Evolutionary conservation across 805 yeast genomes (phyloP).

Genomic region (Yamadazyma olivae): DNA sequence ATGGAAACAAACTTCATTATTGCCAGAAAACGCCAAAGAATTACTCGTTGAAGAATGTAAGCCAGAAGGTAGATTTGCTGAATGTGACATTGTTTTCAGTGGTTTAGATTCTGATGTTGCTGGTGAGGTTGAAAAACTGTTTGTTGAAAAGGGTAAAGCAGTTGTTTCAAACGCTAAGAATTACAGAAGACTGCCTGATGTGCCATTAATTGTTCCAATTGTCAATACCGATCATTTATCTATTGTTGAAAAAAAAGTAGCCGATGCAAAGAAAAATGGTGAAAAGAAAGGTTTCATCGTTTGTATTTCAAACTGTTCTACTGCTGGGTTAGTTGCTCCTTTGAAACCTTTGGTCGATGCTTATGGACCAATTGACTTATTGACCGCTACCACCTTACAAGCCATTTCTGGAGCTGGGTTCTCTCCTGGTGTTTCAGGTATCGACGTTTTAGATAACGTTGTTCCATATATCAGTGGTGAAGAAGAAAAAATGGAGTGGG

Average conservation of each 20-base stretch:
- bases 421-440: constrained; percentile 95
- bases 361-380: constrained; percentile 85
- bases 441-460: constrained; percentile 90
- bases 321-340: constrained; percentile 97
- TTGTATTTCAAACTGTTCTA: constrained; percentile 97
- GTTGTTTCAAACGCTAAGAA: constrained; percentile 95
- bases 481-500: constrained; percentile 98
- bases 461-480: constrained; percentile 95
- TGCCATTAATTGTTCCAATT: constrained; percentile 93
- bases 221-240: constrained; percentile 89
- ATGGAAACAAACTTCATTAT: constrained; percentile 88
- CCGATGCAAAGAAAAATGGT: constrained; percentile 52
- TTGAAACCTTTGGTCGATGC: constrained; percentile 86
- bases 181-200: constrained; percentile 82
- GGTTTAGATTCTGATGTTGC: constrained; percentile 94
- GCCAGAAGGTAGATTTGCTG: constrained; percentile 65
- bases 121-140: constrained; percentile 85
- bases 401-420: constrained; percentile 99
- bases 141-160: constrained; percentile 75
- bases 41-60: constrained; percentile 76
- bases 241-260: constrained; percentile 61
- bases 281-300: constrained; percentile 74
- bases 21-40: constrained; percentile 66
- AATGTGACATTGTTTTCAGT: constrained; percentile 92
- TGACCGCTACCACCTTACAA: constrained; percentile 90